A percentile compares a stretch with the other conserved stretches of the same genome.
These are phyloP conservation scores for Polyrhizophydium stewartii DNA, from an alignment of 371 early-diverging fungal genomes.

Conservation along the genomic window DNA sequence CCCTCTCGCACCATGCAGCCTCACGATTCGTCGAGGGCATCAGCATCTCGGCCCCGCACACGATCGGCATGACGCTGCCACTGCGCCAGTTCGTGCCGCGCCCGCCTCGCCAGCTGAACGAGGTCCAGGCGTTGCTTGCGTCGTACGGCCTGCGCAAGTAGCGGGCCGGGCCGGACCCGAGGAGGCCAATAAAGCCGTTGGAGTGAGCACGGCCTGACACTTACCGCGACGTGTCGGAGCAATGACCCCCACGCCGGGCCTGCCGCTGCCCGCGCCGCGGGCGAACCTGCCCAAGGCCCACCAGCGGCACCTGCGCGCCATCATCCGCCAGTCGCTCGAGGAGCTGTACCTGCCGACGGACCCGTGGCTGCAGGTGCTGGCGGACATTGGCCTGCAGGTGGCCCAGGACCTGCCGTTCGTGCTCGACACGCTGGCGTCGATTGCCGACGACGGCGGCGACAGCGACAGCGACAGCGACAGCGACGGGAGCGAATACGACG, in stretches of 20 bases:
- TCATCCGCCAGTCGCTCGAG: slow-evolving; percentile 12
- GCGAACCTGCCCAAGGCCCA: slow-evolving; percentile 10
- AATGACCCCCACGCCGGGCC: no score
- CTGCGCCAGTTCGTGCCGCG: background rate
- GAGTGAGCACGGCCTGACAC: no score
- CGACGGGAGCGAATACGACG: no score
- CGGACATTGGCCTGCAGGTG: slow-evolving; percentile 16
- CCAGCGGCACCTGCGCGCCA: slow-evolving; percentile 7
- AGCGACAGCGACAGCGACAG: background rate
- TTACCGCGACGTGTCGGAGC: no score
- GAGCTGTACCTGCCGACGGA: slow-evolving; percentile 12
- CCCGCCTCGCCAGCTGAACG: background rate
- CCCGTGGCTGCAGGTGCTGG: slow-evolving; percentile 15
- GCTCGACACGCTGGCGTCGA: no score
- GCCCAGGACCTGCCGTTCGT: slow-evolving; percentile 21
- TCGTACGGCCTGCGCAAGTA: background rate
- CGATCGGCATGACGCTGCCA: slow-evolving; percentile 32
- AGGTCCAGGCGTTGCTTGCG: background rate
- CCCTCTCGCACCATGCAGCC: slow-evolving; percentile 7
- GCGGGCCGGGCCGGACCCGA: no score
- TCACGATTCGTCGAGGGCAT: slow-evolving; percentile 29
- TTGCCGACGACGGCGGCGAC: background rate
- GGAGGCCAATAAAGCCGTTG: no score
- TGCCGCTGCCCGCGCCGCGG: no score
- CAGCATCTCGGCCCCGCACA: slow-evolving; percentile 24